Evolutionary conservation across 177 flowering plant genomes (phyloP).

Genomic region (Telopea speciosissima): DNA sequence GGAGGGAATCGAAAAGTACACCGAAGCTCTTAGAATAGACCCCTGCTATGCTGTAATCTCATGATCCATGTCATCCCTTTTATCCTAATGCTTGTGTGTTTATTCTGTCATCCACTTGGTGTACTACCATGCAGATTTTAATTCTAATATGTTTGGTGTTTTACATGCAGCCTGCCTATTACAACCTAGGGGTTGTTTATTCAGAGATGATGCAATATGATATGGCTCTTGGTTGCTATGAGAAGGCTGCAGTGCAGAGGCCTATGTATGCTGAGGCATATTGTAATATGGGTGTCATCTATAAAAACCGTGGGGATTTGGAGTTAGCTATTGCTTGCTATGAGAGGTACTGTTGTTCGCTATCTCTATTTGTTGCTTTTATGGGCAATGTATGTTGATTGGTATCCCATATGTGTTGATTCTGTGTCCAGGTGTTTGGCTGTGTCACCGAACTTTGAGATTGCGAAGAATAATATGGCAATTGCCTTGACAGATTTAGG

Average conservation of each 20-base stretch:
- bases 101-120: conserved; percentile 5
- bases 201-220: conserved; percentile 99
- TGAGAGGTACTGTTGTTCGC: conserved; percentile 60
- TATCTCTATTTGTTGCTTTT: conserved; percentile 2
- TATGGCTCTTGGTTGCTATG: conserved; percentile 83
- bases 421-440: conserved; percentile 72
- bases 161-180: conserved; percentile 93
- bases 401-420: background rate
- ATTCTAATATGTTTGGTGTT: conserved; percentile 5
- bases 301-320: conserved; percentile 88
- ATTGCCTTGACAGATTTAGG: conserved; percentile 98
- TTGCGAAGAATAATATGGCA: conserved; percentile 99
- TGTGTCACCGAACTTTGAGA: conserved; percentile 97
- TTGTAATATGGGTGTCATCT: conserved; percentile 99
- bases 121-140: background rate
- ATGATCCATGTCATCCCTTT: conserved; percentile 7
- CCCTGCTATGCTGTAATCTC: conserved; percentile 86
- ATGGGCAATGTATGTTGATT: background rate
- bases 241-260: conserved; percentile 91
- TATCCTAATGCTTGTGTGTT: background rate
- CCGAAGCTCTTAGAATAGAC: conserved; percentile 88
- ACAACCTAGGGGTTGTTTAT: conserved; percentile 97
- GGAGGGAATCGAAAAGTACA: conserved; percentile 92
- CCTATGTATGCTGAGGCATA: conserved; percentile 99
- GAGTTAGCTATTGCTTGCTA: conserved; percentile 94